Evolutionary conservation across 2,329 filamentous ascomycete genomes (phyloP).

Genomic region (Ambrosiella beaveri): DNA sequence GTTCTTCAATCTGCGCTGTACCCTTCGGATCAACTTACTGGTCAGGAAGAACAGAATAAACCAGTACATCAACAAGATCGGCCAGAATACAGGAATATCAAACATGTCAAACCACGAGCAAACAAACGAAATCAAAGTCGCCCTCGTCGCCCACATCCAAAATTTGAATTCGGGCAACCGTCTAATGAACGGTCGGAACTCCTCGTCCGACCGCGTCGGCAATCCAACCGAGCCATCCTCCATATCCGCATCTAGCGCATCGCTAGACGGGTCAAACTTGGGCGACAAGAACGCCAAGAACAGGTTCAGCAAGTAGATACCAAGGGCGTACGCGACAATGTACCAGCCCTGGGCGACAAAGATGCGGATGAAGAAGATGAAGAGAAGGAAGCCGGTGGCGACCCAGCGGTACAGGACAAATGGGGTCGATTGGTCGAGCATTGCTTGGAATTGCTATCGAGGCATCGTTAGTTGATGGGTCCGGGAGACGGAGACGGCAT

Average conservation of each 20-base stretch:
- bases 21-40: conserved; percentile 43
- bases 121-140: conserved; percentile 62
- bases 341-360: conserved; percentile 95
- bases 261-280: conserved; percentile 95
- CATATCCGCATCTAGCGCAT: conserved; percentile 80
- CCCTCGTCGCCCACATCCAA: conserved; percentile 90
- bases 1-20: not conserved
- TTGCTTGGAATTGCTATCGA: conserved; percentile 72
- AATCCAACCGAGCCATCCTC: conserved; percentile 78
- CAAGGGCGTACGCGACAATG: conserved; percentile 93
- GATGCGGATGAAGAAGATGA: conserved; percentile 78
- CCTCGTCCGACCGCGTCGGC: conserved; percentile 89
- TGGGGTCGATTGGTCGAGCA: conserved; percentile 85
- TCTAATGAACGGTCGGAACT: conserved; percentile 94
- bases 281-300: conserved; percentile 97
- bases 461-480: not conserved
- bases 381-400: conserved; percentile 56
- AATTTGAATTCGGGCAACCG: conserved; percentile 98
- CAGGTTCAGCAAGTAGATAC: conserved; percentile 96
- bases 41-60: conserved; percentile 90
- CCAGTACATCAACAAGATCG: conserved; percentile 96
- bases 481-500: not conserved
- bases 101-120: conserved; percentile 92
- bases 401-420: conserved; percentile 81
- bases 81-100: conserved; percentile 98